phyloP scores from a whole-genome alignment of 768 basidiomycete genomes.

The Leccinum rimulosum region DNA sequence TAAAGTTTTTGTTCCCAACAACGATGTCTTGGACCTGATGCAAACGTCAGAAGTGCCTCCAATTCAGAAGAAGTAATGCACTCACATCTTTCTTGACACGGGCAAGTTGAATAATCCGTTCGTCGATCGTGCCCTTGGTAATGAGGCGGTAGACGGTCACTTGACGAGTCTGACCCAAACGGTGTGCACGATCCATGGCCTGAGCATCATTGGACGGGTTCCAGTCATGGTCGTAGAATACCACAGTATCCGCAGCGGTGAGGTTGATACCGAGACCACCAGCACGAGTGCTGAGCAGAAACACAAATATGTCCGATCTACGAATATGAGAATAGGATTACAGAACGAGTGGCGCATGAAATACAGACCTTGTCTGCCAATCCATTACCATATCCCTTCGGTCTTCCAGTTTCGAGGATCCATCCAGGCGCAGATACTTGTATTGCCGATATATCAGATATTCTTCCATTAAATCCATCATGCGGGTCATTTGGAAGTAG shows the following conservation, averaged over 20 bases:
- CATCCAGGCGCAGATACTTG: conserved; percentile 91
- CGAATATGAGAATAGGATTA: background rate
- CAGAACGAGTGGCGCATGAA: background rate
- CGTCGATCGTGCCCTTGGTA: conserved; percentile 92
- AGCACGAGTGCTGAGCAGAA: conserved; percentile 90
- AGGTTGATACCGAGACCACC: conserved; percentile 97
- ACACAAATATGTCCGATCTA: conserved; percentile 87
- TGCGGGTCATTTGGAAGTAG: conserved; percentile 99
- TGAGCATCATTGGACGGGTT: conserved; percentile 98
- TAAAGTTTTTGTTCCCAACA: conserved; percentile 94
- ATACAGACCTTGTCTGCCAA: conserved; percentile 90
- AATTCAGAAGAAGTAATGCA: background rate
- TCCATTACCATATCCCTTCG: conserved; percentile 98
- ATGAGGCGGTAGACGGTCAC: conserved; percentile 96
- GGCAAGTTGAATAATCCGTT: conserved; percentile 94
- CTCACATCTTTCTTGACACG: conserved; percentile 94
- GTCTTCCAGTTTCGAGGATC: conserved; percentile 92
- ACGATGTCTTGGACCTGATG: conserved; percentile 96
- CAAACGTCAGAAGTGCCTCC: background rate
- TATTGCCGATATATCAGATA: conserved; percentile 96
- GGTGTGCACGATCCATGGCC: conserved; percentile 97
- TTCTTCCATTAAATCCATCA: conserved; percentile 99
- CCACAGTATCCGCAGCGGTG: conserved; percentile 55
- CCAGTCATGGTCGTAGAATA: conserved; percentile 27
- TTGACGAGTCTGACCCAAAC: conserved; percentile 94